Conservation (phyloP, 1,139 yeast genomes). For the Saccharomyces hybrid region DNA sequence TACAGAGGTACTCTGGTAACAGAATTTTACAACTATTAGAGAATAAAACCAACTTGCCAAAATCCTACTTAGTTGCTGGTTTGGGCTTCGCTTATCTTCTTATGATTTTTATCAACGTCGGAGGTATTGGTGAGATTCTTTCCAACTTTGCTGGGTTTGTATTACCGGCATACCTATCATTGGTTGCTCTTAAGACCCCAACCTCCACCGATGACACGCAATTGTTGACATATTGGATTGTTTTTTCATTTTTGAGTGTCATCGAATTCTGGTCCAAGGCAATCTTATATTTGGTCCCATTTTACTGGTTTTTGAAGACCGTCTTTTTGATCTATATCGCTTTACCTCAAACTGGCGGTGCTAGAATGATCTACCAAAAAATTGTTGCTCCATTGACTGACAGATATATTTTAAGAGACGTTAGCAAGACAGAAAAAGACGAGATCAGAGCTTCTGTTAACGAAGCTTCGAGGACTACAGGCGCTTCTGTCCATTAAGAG, state of each 20-base stretch:
- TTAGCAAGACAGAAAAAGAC: slow-evolving; percentile 21
- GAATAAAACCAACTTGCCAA: slow-evolving; percentile 63
- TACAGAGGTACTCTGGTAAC: slow-evolving; percentile 39
- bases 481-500: slow-evolving; percentile 17
- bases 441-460: slow-evolving; percentile 42
- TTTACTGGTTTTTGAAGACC: slow-evolving; percentile 92
- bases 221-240: slow-evolving; percentile 93
- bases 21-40: slow-evolving; percentile 50
- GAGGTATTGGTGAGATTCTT: slow-evolving; percentile 88
- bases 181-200: slow-evolving; percentile 71
- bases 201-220: slow-evolving; percentile 71
- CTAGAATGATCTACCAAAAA: slow-evolving; percentile 56
- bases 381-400: slow-evolving; percentile 69
- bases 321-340: slow-evolving; percentile 81
- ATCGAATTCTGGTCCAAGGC: slow-evolving; percentile 94
- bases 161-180: slow-evolving; percentile 84
- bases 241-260: slow-evolving; percentile 83
- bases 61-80: slow-evolving; percentile 76
- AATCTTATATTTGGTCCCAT: slow-evolving; percentile 89
- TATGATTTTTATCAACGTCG: slow-evolving; percentile 77
- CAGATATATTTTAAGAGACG: slow-evolving; percentile 32
- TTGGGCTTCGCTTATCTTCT: slow-evolving; percentile 59
- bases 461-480: slow-evolving; percentile 39
- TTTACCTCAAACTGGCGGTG: slow-evolving; percentile 83
- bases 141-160: slow-evolving; percentile 90